Evolutionary conservation across 2,329 filamentous ascomycete genomes (phyloP), one percentile per base, ranked within the genome.

Genomic region (Botrytis galanthina): DNA sequence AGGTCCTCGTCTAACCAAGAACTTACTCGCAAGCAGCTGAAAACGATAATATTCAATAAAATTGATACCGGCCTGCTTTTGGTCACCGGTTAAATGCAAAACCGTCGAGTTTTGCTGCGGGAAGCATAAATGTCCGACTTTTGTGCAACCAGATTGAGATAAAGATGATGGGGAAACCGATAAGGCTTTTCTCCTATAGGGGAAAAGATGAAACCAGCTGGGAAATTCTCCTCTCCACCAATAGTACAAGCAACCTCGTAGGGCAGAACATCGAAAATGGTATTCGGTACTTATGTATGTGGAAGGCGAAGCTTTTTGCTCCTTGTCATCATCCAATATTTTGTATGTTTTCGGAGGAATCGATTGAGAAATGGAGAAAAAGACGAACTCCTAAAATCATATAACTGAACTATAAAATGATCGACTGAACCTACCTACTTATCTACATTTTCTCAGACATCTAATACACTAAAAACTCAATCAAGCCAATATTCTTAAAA

Each of bases 271-370:
- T 26, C 12, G 29, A 5, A 59, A 26, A 44, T 44, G 8, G n/a
- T 60, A 70, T 51, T 70, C 51, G 51, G 51, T 44, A 70, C 54
- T 60, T 70, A 60, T 35, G 51, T 39, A 70, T 70, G 67, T 70
- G n/a, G n/a, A 60, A 57, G 51, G 51, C 14, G n/a, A 70, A 70
- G 67, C 51, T 44, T 67, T 60, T 22, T 60, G n/a, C 39, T 32
- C n/a, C 51, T 60, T 70, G 51, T 44, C 26, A 44, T 59, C 7
- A 70, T 70, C 51, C 67, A 60, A 57, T 60, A 57, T 59, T 44
- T 8, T 70, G 37, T 4, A 29, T 29, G 14, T 12, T 57, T 35
- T 35, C 54, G 35, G 37, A 60, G n/a, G n/a, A 44, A 57, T 6
- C 12, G 18, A 42, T 32, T 18, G 1, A 6, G 57, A 44, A 7